A percentile compares a stretch with the other conserved stretches of the same genome.
These are phyloP conservation scores for Suillus subluteus DNA, from an alignment of 768 basidiomycete species.

Conservation along the genomic window DNA sequence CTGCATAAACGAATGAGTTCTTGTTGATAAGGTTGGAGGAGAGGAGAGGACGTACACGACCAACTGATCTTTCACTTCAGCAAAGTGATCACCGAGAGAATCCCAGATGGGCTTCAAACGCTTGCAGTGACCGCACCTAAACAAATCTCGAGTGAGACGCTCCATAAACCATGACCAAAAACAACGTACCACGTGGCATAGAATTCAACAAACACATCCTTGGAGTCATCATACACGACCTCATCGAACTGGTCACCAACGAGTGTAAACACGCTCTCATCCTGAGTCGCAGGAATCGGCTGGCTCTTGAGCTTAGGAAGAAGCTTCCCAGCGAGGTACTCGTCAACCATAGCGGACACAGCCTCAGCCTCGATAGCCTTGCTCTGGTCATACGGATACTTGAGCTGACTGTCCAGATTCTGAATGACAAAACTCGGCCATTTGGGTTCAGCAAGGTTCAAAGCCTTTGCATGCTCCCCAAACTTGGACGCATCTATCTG, in stretches of 20 bases:
- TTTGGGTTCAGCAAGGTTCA: slow-evolving; percentile 82
- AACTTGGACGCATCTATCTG: slow-evolving; percentile 98
- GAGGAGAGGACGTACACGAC: slow-evolving; percentile 60
- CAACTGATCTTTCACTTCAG: slow-evolving; percentile 70
- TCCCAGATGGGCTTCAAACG: slow-evolving; percentile 96
- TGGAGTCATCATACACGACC: slow-evolving; percentile 81
- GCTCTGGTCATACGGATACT: slow-evolving; percentile 83
- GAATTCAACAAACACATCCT: slow-evolving; percentile 97
- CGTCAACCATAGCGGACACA: slow-evolving; percentile 60
- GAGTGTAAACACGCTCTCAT: slow-evolving; percentile 79
- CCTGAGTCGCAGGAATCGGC: slow-evolving; percentile 81
- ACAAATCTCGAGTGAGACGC: not conserved
- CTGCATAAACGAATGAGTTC: slow-evolving; percentile 40
- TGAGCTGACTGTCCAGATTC: slow-evolving; percentile 79
- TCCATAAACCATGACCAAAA: slow-evolving; percentile 4
- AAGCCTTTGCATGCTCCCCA: slow-evolving; percentile 91
- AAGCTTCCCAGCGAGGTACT: slow-evolving; percentile 74
- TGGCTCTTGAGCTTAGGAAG: slow-evolving; percentile 88
- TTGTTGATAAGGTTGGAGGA: not conserved
- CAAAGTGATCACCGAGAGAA: slow-evolving; percentile 83
- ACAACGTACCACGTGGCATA: slow-evolving; percentile 88
- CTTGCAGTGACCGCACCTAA: slow-evolving; percentile 94
- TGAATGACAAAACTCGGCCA: slow-evolving; percentile 98
- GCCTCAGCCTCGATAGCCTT: slow-evolving; percentile 60
- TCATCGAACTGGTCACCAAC: slow-evolving; percentile 92